Conservation (phyloP, 768 basidiomycete species). For the Obba rivulosa region DNA sequence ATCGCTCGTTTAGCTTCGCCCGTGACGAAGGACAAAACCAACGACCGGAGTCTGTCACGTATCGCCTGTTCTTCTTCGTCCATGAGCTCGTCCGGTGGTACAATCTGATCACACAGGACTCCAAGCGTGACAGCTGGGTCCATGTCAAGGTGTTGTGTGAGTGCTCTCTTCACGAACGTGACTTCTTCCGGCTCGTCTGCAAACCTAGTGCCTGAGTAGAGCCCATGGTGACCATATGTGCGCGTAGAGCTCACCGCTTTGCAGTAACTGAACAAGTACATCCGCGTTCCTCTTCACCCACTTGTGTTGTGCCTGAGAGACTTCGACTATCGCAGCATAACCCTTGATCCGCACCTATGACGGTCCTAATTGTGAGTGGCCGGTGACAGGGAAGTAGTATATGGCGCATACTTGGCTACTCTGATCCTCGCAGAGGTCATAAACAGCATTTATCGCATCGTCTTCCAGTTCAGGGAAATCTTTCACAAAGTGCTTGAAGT, state of each 20-base stretch:
- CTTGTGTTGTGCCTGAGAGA: constrained; percentile 43
- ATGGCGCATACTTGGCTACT: constrained; percentile 37
- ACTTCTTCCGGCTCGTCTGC: constrained; percentile 63
- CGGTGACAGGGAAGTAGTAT: constrained; percentile 2
- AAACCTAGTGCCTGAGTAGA: neutral
- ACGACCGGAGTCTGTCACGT: constrained; percentile 49
- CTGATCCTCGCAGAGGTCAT: constrained; percentile 73
- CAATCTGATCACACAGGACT: constrained; percentile 65
- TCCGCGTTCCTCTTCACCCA: constrained; percentile 71
- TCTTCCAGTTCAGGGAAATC: constrained; percentile 73
- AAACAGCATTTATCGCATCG: constrained; percentile 70
- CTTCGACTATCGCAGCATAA: constrained; percentile 53
- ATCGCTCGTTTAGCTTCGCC: constrained; percentile 45
- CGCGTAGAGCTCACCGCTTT: constrained; percentile 51
- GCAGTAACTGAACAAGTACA: constrained; percentile 69
- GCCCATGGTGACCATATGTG: neutral
- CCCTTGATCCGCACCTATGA: constrained; percentile 64
- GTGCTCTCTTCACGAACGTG: constrained; percentile 50
- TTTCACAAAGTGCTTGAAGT: constrained; percentile 54
- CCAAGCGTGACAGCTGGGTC: constrained; percentile 55
- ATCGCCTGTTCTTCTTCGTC: constrained; percentile 57
- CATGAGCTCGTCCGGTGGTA: constrained; percentile 41
- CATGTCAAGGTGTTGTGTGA: constrained; percentile 59
- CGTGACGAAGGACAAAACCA: constrained; percentile 57
- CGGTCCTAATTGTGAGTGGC: neutral